These are phyloP conservation scores for Draba incana DNA, from an alignment of 345 rosid species.

Conservation along the genomic window DNA sequence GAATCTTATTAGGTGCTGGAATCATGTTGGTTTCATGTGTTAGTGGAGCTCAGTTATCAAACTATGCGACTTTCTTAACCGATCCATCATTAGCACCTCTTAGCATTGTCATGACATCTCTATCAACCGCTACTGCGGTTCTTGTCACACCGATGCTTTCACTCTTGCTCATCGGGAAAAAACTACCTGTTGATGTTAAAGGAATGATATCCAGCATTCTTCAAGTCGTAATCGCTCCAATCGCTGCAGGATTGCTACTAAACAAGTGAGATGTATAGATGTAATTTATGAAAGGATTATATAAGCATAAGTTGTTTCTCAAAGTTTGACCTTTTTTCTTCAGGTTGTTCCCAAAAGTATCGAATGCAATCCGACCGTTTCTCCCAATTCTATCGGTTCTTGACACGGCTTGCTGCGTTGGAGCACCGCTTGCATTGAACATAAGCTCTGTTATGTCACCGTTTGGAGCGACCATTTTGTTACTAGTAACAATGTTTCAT, in stretches of 20 bases:
- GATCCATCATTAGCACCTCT: constrained; percentile 82
- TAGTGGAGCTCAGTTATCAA: constrained; percentile 94
- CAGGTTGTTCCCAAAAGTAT: constrained; percentile 78
- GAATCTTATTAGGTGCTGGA: constrained; percentile 72
- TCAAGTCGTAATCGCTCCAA: constrained; percentile 84
- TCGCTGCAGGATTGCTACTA: constrained; percentile 75
- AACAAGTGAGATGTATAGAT: constrained; percentile 53
- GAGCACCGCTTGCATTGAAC: constrained; percentile 88
- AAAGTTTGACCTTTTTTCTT: neutral
- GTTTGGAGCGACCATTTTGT: constrained; percentile 57
- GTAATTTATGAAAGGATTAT: neutral
- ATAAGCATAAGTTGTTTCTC: neutral
- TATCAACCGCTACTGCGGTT: constrained; percentile 87
- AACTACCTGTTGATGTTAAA: constrained; percentile 84
- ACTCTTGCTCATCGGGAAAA: constrained; percentile 78
- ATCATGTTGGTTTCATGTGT: constrained; percentile 93
- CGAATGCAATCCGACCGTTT: constrained; percentile 63
- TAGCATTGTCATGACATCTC: constrained; percentile 92
- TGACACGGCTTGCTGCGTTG: constrained; percentile 86
- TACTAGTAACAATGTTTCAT: constrained; percentile 66
- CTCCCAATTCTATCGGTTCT: constrained; percentile 78
- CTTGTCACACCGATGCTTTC: constrained; percentile 77
- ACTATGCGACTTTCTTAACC: constrained; percentile 83
- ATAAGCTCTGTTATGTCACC: constrained; percentile 71
- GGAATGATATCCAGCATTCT: constrained; percentile 91